These are phyloP conservation scores for Solidago caesia DNA, from an alignment of 129 eudicot species.

Conservation along the genomic window DNA sequence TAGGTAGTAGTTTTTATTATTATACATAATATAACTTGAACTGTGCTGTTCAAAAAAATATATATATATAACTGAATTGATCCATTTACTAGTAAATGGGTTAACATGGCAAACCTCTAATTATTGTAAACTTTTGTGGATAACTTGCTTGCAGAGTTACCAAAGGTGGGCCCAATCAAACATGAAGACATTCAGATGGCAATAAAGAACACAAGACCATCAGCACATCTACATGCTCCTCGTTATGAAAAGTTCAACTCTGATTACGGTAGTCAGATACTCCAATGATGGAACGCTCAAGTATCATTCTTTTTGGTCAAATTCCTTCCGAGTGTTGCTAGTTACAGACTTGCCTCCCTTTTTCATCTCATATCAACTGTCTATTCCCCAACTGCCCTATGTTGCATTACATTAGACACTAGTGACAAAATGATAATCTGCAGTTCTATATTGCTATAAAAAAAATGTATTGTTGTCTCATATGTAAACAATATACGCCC, in stretches of 20 bases:
- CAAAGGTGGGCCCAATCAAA: constrained; percentile 83
- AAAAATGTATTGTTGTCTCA: neutral
- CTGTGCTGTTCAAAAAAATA: too few species aligned
- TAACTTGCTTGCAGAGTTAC: constrained; percentile 62
- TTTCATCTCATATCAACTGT: neutral
- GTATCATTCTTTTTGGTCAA: constrained; percentile 6
- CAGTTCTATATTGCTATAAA: neutral
- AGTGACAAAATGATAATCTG: constrained; percentile 16
- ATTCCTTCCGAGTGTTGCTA: constrained; percentile 11
- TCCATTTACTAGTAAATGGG: neutral
- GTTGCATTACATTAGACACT: constrained; percentile 12
- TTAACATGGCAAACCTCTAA: neutral
- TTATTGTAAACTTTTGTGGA: neutral
- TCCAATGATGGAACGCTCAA: constrained; percentile 47
- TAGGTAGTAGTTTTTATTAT: neutral
- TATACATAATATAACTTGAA: neutral
- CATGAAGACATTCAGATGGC: constrained; percentile 66
- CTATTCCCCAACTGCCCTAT: neutral
- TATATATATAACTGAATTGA: too few species aligned
- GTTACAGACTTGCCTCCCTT: neutral
- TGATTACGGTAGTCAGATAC: constrained; percentile 93
- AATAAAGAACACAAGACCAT: constrained; percentile 87
- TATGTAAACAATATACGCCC: neutral
- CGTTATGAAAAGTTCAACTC: constrained; percentile 87
- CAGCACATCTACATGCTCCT: constrained; percentile 92